Conservation (phyloP, 768 basidiomycete genomes). For the Pleurotus salmoneostramineus region DNA sequence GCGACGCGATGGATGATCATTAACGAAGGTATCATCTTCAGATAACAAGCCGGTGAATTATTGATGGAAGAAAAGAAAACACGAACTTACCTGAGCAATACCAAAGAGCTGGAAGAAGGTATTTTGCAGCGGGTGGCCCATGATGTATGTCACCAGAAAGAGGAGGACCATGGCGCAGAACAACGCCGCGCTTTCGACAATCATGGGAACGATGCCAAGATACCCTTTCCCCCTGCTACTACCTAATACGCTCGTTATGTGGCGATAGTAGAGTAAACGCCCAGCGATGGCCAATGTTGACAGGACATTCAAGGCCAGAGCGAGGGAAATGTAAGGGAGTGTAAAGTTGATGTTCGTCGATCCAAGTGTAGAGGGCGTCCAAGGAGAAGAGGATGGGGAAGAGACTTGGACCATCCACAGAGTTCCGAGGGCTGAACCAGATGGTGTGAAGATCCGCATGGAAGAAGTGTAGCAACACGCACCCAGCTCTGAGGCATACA, state of each 20-base stretch:
- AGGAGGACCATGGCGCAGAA: slow-evolving; percentile 22
- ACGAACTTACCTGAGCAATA: slow-evolving; percentile 22
- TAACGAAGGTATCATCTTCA: slow-evolving; percentile 28
- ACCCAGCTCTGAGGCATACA: slow-evolving; percentile 5
- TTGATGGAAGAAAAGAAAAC: not conserved
- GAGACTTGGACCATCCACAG: slow-evolving; percentile 9
- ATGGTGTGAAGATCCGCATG: not conserved
- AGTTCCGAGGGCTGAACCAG: slow-evolving; percentile 6
- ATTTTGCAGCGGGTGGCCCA: slow-evolving; percentile 21
- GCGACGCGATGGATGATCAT: slow-evolving; percentile 33
- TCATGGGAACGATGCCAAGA: slow-evolving; percentile 21
- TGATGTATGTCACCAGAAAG: slow-evolving; percentile 25
- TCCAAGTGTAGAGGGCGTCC: slow-evolving; percentile 10
- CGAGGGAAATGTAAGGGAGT: slow-evolving; percentile 22
- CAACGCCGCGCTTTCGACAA: slow-evolving; percentile 28
- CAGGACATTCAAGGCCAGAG: slow-evolving; percentile 27
- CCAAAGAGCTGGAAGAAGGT: slow-evolving; percentile 26
- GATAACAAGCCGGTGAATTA: not conserved
- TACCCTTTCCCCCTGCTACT: slow-evolving; percentile 18
- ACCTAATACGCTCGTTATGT: slow-evolving; percentile 16
- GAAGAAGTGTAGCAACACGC: not conserved
- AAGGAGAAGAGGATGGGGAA: slow-evolving; percentile 7
- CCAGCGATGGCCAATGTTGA: slow-evolving; percentile 26
- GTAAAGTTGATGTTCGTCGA: slow-evolving; percentile 10
- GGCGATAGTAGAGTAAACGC: slow-evolving; percentile 20